A percentile compares a stretch with the other conserved stretches of the same genome.
Conservation (phyloP, 2,329 filamentous ascomycete genomes). For the Pestalotiopsis sp. region DNA sequence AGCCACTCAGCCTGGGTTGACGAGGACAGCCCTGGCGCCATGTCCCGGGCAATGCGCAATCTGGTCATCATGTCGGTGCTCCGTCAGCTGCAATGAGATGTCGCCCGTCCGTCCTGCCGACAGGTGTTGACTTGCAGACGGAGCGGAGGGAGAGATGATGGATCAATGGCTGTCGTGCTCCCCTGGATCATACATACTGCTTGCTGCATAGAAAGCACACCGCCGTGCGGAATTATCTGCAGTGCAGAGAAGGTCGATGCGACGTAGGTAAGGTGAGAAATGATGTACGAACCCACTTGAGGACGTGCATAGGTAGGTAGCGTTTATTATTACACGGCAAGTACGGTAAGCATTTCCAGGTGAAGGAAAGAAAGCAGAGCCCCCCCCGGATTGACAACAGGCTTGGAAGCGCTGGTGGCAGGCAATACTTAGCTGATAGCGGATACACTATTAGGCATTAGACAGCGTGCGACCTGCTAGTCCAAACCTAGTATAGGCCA, state of each 20-base stretch:
- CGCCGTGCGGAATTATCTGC: background rate
- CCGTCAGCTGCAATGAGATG: background rate
- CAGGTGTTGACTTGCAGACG: background rate
- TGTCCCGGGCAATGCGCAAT: background rate
- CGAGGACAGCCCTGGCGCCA: background rate
- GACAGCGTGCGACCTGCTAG: conserved; percentile 17
- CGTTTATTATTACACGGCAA: too few relatives aligned
- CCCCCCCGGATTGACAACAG: background rate
- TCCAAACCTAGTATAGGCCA: conserved; percentile 29
- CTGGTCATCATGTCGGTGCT: background rate
- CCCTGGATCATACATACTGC: background rate
- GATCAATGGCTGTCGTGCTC: background rate
- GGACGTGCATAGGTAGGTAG: too few relatives aligned
- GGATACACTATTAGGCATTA: background rate
- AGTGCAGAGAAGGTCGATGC: background rate
- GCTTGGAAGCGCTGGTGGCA: background rate
- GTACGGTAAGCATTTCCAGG: too few relatives aligned
- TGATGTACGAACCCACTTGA: too few relatives aligned
- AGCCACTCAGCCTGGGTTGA: background rate
- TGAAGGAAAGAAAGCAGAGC: too few relatives aligned
- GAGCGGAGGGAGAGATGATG: too few relatives aligned
- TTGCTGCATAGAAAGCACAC: background rate
- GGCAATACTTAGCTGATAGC: background rate
- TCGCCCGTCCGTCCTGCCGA: background rate
- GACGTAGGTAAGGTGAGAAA: too few relatives aligned